Evolutionary conservation across 179 eudicot species (phyloP).

Genomic region (Corrigiola litoralis): DNA sequence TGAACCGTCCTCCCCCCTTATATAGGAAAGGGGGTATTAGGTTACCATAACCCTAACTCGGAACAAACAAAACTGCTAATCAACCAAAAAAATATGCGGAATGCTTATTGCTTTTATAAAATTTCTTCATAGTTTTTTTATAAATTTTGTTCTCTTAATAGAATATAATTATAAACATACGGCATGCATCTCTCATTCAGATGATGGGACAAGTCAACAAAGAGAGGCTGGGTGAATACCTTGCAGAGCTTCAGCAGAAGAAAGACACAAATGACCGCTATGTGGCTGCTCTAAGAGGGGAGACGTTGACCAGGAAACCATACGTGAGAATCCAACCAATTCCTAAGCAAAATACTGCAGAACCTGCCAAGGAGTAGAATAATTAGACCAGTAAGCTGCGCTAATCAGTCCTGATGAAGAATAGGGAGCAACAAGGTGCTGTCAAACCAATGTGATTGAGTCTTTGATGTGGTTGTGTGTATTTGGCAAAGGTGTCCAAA

Average conservation of each 20-base stretch:
- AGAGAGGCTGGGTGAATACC: constrained; percentile 82
- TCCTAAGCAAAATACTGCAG: constrained; percentile 33
- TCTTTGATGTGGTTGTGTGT: too few species aligned
- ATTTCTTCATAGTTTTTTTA: not conserved
- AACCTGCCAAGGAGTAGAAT: constrained; percentile 26
- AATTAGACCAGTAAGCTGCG: too few species aligned
- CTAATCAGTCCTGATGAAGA: too few species aligned
- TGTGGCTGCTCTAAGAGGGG: constrained; percentile 87
- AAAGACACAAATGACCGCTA: constrained; percentile 90
- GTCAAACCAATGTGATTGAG: too few species aligned
- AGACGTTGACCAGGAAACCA: constrained; percentile 86
- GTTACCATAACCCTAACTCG: too few species aligned
- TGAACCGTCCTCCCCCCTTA: too few species aligned
- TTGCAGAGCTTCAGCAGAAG: constrained; percentile 88
- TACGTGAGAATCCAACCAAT: constrained; percentile 68
- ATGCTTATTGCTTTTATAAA: not conserved
- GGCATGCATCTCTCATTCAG: constrained; percentile 33
- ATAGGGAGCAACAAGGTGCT: too few species aligned
- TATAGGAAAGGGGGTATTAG: too few species aligned
- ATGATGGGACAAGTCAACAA: constrained; percentile 88
- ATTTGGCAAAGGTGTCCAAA: too few species aligned
- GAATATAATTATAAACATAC: not conserved
- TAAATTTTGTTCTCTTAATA: too few species aligned
- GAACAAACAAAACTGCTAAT: too few species aligned
- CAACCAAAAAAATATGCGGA: too few species aligned